A percentile compares a stretch with the other conserved stretches of the same genome.
Evolutionary conservation across 106 monocot species (phyloP).

Genomic region (Dactylorhiza incarnata): DNA sequence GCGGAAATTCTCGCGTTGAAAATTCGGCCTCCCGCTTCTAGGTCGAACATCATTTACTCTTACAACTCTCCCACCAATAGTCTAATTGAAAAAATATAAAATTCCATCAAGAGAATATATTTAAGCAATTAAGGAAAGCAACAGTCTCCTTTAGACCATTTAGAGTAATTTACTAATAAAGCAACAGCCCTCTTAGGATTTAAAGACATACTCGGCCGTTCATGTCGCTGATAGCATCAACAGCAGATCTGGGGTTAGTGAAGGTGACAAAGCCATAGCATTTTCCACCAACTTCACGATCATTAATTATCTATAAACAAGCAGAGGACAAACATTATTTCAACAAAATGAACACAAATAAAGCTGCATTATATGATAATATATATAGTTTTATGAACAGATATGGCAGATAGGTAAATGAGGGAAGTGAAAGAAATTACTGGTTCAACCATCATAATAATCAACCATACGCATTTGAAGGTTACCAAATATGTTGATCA

Average conservation of each 20-base stretch:
- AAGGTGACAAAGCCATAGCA: conserved; percentile 97
- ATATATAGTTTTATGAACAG: neutral
- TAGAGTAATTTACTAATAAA: neutral
- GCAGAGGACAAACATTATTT: neutral
- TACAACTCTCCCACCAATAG: conserved; percentile 69
- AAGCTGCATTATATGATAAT: neutral
- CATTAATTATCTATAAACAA: conserved; percentile 75
- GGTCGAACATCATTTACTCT: conserved; percentile 81
- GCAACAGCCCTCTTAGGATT: neutral
- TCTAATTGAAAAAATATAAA: conserved; percentile 33
- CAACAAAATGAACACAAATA: neutral
- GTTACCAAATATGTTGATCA: neutral
- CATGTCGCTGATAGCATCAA: conserved; percentile 81
- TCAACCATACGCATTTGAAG: neutral
- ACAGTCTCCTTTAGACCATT: neutral
- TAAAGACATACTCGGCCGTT: conserved; percentile 61
- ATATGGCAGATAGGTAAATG: neutral
- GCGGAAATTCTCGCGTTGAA: conserved; percentile 48
- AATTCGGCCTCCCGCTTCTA: conserved; percentile 54
- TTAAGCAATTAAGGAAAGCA: neutral
- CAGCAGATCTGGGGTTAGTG: conserved; percentile 75
- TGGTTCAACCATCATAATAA: neutral
- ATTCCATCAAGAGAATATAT: neutral
- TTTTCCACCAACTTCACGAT: conserved; percentile 83
- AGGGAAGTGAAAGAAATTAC: neutral